Base-by-base conservation (phyloP, 1,284 basidiomycete genomes). In the Sporisorium graminicola region DNA sequence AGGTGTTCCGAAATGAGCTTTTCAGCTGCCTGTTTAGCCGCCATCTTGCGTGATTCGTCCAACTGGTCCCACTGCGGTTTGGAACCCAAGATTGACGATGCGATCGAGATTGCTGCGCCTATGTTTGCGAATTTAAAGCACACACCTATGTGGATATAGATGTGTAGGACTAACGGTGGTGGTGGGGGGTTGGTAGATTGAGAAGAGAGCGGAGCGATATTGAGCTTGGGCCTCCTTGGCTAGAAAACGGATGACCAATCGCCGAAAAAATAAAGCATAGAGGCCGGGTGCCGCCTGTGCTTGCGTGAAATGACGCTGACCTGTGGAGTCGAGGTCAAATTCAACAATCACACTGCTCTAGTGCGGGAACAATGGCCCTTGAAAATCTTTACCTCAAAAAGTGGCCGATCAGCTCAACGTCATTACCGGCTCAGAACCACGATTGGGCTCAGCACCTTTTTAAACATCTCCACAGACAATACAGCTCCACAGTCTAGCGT, bases 1-100 rank as follows among this genome's bases (percentile, higher is more conserved):
- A 82, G 74, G 65, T 84, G 74, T 29, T 77, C 71, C 1, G 65
- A 64, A 76, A 87, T 87, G 64, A 85, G 79, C 51, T 81, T 68
- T 58, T 83, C 85, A 52, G 85, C 85, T 29, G 77, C 65, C 43
- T 82, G 63, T 63, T 85, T 86, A 46, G 77, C 85, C 12, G 84
- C 76, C 86, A 86, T 86, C 53, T 65, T 84, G 27, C 46, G 54
- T 7, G 40, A 1, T 27, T 63, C 49, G 46, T 53, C 40, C 16
- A 71, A 33, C 0, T 20, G 2, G 12, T 44, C 22, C 63, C 58
- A 71, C 26, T 58, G 33, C 18, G 35, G 47, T 47, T 29, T 44
- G 35, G 29, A 14, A 24, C 50, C 46, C 43, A 51, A 29, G 5
- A 60, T 18, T 22, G 49, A 37, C 7, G 60, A 49, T n/a, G 35